These are phyloP conservation scores for Auricularia sp. DNA, from an alignment of 768 basidiomycete genomes.

Conservation along the genomic window DNA sequence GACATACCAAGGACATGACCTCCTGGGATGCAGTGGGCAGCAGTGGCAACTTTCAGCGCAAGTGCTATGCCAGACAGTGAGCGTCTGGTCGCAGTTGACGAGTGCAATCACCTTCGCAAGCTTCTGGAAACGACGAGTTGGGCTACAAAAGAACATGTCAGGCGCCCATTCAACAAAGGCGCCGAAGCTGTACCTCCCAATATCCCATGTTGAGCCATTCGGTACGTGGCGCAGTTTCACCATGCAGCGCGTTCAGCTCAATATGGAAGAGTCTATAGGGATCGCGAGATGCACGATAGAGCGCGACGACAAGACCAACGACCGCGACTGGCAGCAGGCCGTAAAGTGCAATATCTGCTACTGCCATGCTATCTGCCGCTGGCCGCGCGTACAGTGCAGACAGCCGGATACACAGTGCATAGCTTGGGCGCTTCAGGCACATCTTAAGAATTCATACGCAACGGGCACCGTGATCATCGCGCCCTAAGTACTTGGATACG, in stretches of 20 bases:
- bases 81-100: not conserved
- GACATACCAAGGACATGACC: constrained; percentile 45
- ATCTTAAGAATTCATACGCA: no score
- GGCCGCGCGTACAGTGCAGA: no score
- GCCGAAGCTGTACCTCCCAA: constrained; percentile 39
- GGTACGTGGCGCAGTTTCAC: constrained; percentile 31
- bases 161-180: no score
- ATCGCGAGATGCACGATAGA: constrained; percentile 22
- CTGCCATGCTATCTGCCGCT: no score
- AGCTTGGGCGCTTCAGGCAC: no score
- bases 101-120: constrained; percentile 42
- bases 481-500: no score
- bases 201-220: constrained; percentile 69
- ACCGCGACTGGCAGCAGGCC: not conserved
- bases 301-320: not conserved
- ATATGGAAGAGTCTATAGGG: constrained; percentile 55
- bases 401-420: no score
- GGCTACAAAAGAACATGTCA: constrained; percentile 24
- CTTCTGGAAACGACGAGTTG: constrained; percentile 41
- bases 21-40: constrained; percentile 30
- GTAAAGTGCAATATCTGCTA: not conserved
- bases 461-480: no score
- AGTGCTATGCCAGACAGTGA: constrained; percentile 27
- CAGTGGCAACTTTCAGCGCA: constrained; percentile 39
- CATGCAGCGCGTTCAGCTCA: constrained; percentile 37